These are phyloP conservation scores for Cucumis melo DNA, from an alignment of 306 rosid genomes.

Conservation along the genomic window DNA sequence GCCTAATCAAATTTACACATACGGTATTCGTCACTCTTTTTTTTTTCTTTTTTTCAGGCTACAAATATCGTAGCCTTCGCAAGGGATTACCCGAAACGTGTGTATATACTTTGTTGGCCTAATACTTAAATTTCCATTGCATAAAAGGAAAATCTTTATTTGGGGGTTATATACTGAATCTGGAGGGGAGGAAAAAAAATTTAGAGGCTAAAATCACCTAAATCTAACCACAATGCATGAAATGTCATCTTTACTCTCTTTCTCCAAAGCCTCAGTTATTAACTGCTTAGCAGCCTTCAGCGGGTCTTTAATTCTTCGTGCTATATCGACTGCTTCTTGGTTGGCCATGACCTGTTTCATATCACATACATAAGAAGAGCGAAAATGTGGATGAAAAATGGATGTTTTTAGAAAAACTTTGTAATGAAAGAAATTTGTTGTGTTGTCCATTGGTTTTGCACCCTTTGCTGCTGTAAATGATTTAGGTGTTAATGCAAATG, in stretches of 20 bases:
- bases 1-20: slow-evolving; percentile 27
- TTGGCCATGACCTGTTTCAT: slow-evolving; percentile 60
- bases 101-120: slow-evolving; percentile 18
- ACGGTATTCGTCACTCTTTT: slow-evolving; percentile 1
- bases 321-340: slow-evolving; percentile 86
- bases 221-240: slow-evolving; percentile 76
- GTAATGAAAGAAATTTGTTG: neutral
- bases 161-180: slow-evolving; percentile 21
- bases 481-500: neutral
- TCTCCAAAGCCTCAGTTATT: slow-evolving; percentile 62
- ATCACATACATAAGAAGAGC: neutral
- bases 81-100: slow-evolving; percentile 20
- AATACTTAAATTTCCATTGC: slow-evolving; percentile 15
- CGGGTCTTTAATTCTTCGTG: slow-evolving; percentile 52
- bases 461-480: neutral
- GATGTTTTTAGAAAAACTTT: neutral
- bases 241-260: slow-evolving; percentile 85
- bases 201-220: slow-evolving; percentile 24
- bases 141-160: slow-evolving; percentile 24
- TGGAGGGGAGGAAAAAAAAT: slow-evolving; percentile 4
- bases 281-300: slow-evolving; percentile 71
- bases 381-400: neutral
- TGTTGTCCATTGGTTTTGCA: neutral
- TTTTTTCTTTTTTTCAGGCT: neutral
- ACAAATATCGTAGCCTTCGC: neutral